Evolutionary conservation across 805 yeast genomes (phyloP).

Genomic region (Barnettozyma californica): DNA sequence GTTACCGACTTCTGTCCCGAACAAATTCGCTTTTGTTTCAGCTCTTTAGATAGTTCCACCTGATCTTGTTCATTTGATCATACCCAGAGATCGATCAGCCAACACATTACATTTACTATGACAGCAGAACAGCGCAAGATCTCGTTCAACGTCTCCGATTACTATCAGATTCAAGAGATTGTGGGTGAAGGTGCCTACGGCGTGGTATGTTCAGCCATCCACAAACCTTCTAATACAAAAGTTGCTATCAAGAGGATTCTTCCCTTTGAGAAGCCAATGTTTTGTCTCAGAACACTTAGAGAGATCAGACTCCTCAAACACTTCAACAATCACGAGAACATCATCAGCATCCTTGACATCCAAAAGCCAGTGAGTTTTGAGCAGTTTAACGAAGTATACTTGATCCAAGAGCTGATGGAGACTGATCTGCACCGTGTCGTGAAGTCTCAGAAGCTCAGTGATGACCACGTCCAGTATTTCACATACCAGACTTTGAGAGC

Average conservation of each 20-base stretch:
- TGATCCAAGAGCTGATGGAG: constrained; percentile 76
- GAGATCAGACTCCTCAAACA: constrained; percentile 63
- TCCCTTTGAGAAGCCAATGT: constrained; percentile 61
- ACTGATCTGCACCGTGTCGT: constrained; percentile 65
- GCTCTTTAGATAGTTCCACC: neutral
- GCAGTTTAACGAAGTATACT: constrained; percentile 63
- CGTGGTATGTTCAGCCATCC: constrained; percentile 65
- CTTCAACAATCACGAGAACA: constrained; percentile 67
- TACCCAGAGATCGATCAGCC: neutral
- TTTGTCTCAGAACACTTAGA: constrained; percentile 64
- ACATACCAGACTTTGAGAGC: constrained; percentile 68
- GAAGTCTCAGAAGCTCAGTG: constrained; percentile 47
- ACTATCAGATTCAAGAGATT: constrained; percentile 52
- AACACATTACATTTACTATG: neutral
- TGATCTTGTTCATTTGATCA: neutral
- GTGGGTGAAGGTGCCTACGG: constrained; percentile 85
- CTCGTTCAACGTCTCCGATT: constrained; percentile 58
- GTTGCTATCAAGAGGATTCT: constrained; percentile 78
- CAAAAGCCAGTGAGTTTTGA: constrained; percentile 58
- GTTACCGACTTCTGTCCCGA: neutral
- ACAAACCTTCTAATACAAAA: constrained; percentile 49
- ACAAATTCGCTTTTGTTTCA: neutral
- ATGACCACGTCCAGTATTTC: constrained; percentile 67
- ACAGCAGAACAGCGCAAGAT: constrained; percentile 28
- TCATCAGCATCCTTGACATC: constrained; percentile 59